phyloP scores from a whole-genome alignment of 306 rosid species.

The Quercus engelmannii region DNA sequence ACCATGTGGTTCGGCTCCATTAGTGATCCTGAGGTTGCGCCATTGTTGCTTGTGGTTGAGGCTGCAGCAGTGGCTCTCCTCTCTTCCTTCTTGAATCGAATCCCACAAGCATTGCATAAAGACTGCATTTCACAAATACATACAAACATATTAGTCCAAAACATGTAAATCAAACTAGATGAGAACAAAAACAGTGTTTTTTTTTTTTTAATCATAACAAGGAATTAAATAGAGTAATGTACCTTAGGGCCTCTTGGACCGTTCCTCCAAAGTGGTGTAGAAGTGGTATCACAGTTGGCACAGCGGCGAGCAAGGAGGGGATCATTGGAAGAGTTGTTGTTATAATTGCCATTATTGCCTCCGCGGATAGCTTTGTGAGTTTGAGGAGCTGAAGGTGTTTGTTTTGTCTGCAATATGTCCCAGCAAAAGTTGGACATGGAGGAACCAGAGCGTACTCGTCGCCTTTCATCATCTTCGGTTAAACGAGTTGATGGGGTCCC shows the following conservation, averaged over 20 bases:
- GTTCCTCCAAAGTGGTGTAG: constrained; percentile 97
- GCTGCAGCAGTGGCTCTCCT: constrained; percentile 70
- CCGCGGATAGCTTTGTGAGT: constrained; percentile 25
- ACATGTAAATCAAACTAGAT: too few relatives aligned
- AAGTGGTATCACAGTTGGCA: constrained; percentile 97
- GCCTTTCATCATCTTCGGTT: constrained; percentile 37
- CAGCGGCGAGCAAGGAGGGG: constrained; percentile 93
- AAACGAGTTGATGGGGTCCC: constrained; percentile 87
- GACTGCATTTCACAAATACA: constrained; percentile 47
- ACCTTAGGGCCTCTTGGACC: constrained; percentile 99
- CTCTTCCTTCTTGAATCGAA: constrained; percentile 94
- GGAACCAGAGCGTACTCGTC: constrained; percentile 16
- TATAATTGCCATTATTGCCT: not conserved
- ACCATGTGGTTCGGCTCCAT: constrained; percentile 48
- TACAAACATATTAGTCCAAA: not conserved
- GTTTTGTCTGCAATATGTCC: constrained; percentile 73
- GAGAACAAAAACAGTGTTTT: not conserved
- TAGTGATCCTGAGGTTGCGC: constrained; percentile 16
- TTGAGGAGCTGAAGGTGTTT: constrained; percentile 20
- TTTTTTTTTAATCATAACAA: not conserved
- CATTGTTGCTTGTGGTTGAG: constrained; percentile 24
- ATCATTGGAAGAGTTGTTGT: constrained; percentile 26
- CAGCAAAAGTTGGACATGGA: constrained; percentile 62
- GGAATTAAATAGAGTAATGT: not conserved
- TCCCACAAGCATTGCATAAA: constrained; percentile 97